Base-by-base conservation (phyloP, 2,329 filamentous ascomycete species). In the Celoporthe dispersa region DNA sequence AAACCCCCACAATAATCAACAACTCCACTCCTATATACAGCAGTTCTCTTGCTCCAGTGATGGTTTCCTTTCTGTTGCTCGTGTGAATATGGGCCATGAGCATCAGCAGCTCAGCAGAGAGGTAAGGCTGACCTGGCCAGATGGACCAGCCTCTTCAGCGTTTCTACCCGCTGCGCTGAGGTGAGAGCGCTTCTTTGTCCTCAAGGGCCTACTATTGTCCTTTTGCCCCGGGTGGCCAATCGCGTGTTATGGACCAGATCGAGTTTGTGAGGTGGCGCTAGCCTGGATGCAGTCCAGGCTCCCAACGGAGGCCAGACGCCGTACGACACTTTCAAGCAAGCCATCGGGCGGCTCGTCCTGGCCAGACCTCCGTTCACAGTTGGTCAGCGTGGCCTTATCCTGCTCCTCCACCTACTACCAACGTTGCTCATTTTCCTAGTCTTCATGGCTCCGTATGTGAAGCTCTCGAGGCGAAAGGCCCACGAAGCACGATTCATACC, bases 191-290 rank as follows among this genome's bases (percentile, higher is more conserved):
- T 33, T 37, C 59, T 57, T 39, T 61, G 59, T 61, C 33, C 19
- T 39, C 59, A 7, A n/a, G 53, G 14, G n/a, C n/a, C 25, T 31
- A 33, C 25, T 8, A 16, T 31, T 19, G 28, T 57, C 53, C 25
- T 37, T 16, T 37, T 44, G 62, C 48, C 11, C 6, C 41, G 41
- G 44, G 59, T 31, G 57, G 48, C 66, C 66, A 55, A 68, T 62
- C 37, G 64, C 64, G 64, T 66, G 28, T 61, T 67, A 67, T 53
- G 33, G 65, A 67, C 60, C 65, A 25, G 19, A 22, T 25, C 39
- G 11, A 51, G 41, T 28, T 31, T 25, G 19, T 28, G n/a, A n/a
- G 37, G 55, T 31, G 12, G 41, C 41, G 31, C 66, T 61, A 67
- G 28, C 66, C 66, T 55, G 5, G 41, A 64, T 62, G 19, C 41